A percentile compares a stretch with the other conserved stretches of the same genome.
Conservation (phyloP, 139 green algal species). For the Desmodesmus armatus region DNA sequence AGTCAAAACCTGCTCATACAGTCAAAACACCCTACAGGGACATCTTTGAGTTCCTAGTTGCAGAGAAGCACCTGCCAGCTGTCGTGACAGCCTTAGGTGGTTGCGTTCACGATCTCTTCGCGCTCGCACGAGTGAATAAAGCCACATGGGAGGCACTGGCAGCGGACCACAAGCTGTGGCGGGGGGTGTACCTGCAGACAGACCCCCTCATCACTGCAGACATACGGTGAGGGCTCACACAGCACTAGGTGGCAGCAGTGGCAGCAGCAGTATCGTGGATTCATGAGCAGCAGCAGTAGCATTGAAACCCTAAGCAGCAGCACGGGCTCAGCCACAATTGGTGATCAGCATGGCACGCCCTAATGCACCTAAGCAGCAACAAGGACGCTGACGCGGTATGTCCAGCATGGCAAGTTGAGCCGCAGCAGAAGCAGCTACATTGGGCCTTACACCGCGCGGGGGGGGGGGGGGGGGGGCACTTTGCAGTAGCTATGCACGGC, state of each 20-base stretch:
- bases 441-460: neutral
- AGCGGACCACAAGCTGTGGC: constrained; percentile 12
- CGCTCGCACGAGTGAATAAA: constrained; percentile 10
- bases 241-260: neutral
- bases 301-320: too few species aligned
- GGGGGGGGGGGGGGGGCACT: too few species aligned
- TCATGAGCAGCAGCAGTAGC: too few species aligned
- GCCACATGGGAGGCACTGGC: neutral
- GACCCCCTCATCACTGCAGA: constrained; percentile 3
- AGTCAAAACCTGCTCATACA: neutral
- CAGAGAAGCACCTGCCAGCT: neutral
- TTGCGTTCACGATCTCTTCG: constrained; percentile 4
- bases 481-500: too few species aligned
- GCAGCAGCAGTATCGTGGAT: neutral
- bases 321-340: too few species aligned
- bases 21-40: constrained; percentile 6
- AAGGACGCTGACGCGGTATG: neutral
- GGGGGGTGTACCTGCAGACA: constrained; percentile 3
- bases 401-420: neutral
- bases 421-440: neutral
- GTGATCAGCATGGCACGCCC: neutral
- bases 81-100: neutral
- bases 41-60: constrained; percentile 26
- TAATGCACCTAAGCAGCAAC: neutral
- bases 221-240: constrained; percentile 11